Conservation (phyloP, 768 basidiomycete genomes). For the Calocybe cyanea region DNA sequence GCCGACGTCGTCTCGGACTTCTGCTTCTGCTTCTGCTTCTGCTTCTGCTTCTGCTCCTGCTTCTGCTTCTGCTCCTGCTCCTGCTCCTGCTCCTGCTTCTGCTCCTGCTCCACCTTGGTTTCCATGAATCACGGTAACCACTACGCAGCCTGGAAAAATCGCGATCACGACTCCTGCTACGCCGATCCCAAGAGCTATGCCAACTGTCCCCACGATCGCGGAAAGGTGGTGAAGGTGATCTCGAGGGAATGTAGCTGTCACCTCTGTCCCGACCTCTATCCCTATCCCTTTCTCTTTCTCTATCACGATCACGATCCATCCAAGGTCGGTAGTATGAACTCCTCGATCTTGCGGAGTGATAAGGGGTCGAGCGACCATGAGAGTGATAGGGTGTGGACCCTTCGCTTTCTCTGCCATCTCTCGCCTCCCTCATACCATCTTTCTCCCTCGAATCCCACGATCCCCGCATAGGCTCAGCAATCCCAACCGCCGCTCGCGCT, state of each 20-base stretch:
- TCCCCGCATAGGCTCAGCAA: slow-evolving; percentile 13
- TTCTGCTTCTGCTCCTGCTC: not conserved
- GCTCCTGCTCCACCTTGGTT: too few relatives aligned
- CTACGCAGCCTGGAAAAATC: not conserved
- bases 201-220: not conserved
- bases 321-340: too few relatives aligned
- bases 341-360: too few relatives aligned
- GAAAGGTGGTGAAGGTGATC: not conserved
- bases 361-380: slow-evolving; percentile 1
- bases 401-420: slow-evolving; percentile 6
- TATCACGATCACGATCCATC: not conserved
- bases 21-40: slow-evolving; percentile 21
- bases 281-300: not conserved
- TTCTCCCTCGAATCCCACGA: slow-evolving; percentile 10
- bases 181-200: not conserved
- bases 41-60: slow-evolving; percentile 18
- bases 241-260: slow-evolving; percentile 6
- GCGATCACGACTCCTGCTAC: slow-evolving; percentile 8
- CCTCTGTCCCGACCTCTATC: slow-evolving; percentile 14
- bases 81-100: slow-evolving; percentile 21
- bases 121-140: not conserved
- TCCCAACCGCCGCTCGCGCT: slow-evolving; percentile 1
- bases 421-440: slow-evolving; percentile 3
- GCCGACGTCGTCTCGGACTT: slow-evolving; percentile 6
- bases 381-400: slow-evolving; percentile 3